phyloP scores from a whole-genome alignment of 208 protist genomes.

The Leishmania tarentolae region DNA sequence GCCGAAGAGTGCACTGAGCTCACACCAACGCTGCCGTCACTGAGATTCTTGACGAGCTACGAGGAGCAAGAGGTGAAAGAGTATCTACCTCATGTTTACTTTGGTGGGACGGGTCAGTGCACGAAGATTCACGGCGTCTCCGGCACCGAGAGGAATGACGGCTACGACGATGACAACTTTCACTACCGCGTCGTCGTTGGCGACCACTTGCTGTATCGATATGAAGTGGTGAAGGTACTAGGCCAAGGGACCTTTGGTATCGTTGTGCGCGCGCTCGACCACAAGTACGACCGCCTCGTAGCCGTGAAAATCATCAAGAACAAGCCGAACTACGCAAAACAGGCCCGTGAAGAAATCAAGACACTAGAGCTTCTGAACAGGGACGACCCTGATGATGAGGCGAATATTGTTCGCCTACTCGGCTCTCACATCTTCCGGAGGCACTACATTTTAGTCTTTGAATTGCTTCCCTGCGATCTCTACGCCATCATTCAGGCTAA shows the following conservation, averaged over 20 bases:
- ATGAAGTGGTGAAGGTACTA: slow-evolving; percentile 81
- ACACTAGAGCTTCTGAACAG: slow-evolving; percentile 64
- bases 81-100: slow-evolving; percentile 73
- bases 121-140: slow-evolving; percentile 58
- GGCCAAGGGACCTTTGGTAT: slow-evolving; percentile 91
- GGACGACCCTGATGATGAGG: slow-evolving; percentile 63
- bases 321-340: slow-evolving; percentile 75
- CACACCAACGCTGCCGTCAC: slow-evolving; percentile 23
- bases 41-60: slow-evolving; percentile 58
- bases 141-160: slow-evolving; percentile 63
- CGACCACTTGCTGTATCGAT: slow-evolving; percentile 95
- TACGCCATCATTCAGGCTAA: slow-evolving; percentile 69
- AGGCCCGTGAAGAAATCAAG: slow-evolving; percentile 86
- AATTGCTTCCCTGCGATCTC: slow-evolving; percentile 74
- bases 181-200: slow-evolving; percentile 90
- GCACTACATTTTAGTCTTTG: slow-evolving; percentile 84
- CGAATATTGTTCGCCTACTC: slow-evolving; percentile 71
- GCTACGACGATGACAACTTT: slow-evolving; percentile 95
- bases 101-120: slow-evolving; percentile 52
- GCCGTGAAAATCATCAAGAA: slow-evolving; percentile 91
- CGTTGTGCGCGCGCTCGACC: slow-evolving; percentile 84
- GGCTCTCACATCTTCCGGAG: slow-evolving; percentile 66
- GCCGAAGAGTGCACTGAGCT: slow-evolving; percentile 19
- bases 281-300: slow-evolving; percentile 49
- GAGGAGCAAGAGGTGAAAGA: slow-evolving; percentile 67